phyloP scores from a whole-genome alignment of 768 basidiomycete genomes.

The Leccinum variicolor region DNA sequence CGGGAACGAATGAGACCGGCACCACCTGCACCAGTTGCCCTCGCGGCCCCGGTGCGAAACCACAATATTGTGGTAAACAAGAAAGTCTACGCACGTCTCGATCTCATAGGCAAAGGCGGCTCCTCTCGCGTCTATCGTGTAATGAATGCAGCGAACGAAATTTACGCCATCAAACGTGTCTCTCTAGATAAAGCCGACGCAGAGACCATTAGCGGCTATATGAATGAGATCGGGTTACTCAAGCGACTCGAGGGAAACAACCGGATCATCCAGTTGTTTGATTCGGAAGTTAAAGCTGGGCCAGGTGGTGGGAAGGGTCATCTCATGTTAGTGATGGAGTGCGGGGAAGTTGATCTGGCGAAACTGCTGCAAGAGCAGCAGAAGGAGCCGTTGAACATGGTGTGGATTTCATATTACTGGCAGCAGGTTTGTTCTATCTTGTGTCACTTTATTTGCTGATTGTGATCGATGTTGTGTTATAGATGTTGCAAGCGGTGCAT shows the following conservation, averaged over 20 bases:
- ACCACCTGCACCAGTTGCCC: constrained; percentile 27
- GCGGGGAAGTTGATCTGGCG: constrained; percentile 91
- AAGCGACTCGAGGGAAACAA: constrained; percentile 93
- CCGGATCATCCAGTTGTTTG: constrained; percentile 87
- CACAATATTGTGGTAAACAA: constrained; percentile 55
- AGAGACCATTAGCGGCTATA: constrained; percentile 88
- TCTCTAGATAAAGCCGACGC: constrained; percentile 84
- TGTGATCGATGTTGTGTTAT: constrained; percentile 1
- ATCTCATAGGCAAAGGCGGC: constrained; percentile 90
- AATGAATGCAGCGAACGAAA: constrained; percentile 67
- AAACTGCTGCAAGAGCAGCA: constrained; percentile 79
- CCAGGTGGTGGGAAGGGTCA: constrained; percentile 70
- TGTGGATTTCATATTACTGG: constrained; percentile 96
- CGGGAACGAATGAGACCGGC: constrained; percentile 32
- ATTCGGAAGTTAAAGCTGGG: constrained; percentile 74
- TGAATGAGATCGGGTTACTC: constrained; percentile 93
- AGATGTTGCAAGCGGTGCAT: constrained; percentile 99
- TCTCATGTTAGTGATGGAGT: constrained; percentile 92
- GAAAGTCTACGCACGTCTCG: constrained; percentile 77
- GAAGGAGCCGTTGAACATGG: constrained; percentile 83
- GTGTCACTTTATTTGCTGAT: background rate
- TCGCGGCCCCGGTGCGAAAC: constrained; percentile 34
- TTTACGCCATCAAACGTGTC: constrained; percentile 92
- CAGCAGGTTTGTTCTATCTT: constrained; percentile 65
- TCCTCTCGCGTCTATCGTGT: constrained; percentile 96